Base-by-base conservation (phyloP, 1,284 basidiomycete species). In the Ustilago shanxiensis region DNA sequence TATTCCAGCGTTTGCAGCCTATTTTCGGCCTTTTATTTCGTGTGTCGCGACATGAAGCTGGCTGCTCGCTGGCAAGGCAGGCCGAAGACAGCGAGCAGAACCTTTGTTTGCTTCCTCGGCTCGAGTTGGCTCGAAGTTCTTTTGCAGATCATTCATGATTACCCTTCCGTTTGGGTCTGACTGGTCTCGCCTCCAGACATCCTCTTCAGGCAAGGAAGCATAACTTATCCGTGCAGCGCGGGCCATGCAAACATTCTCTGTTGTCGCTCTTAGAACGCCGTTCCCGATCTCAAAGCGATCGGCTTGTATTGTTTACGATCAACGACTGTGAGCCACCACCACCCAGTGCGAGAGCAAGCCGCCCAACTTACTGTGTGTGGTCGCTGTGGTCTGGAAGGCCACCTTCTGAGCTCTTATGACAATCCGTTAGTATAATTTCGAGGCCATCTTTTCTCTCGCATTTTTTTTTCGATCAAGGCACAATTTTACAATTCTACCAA, bases 61-160 rank as follows among this genome's bases (percentile, higher is more conserved):
- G n/a, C n/a, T n/a, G n/a, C n/a, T n/a, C n/a, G n/a, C n/a, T n/a
- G n/a, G n/a, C n/a, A n/a, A n/a, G n/a, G n/a, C n/a, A n/a, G n/a
- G n/a, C n/a, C n/a, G n/a, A n/a, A n/a, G n/a, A n/a, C n/a, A n/a
- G n/a, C n/a, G n/a, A n/a, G n/a, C n/a, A n/a, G n/a, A n/a, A n/a
- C n/a, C n/a, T 22, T 39, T 16, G 16, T 22, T 50, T 49, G 41
- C 47, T 24, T 29, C 26, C 64, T 60, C 64, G 58, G 58, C 53
- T 47, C 51, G 24, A 41, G 35, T 24, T 20, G 18, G 50, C 39
- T 53, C 50, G 59, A 60, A 60, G 59, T 52, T 52, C 50, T 60
- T 20, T 60, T 53, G 59, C 59, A 60, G 59, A 60, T 60, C 59
- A 41, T 60, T 35, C n/a, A n/a, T n/a, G n/a, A n/a, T n/a, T n/a